Evolutionary conservation across 2,329 filamentous ascomycete genomes (phyloP), one percentile per base, ranked within the genome.

Genomic region (Endothia cerciana): DNA sequence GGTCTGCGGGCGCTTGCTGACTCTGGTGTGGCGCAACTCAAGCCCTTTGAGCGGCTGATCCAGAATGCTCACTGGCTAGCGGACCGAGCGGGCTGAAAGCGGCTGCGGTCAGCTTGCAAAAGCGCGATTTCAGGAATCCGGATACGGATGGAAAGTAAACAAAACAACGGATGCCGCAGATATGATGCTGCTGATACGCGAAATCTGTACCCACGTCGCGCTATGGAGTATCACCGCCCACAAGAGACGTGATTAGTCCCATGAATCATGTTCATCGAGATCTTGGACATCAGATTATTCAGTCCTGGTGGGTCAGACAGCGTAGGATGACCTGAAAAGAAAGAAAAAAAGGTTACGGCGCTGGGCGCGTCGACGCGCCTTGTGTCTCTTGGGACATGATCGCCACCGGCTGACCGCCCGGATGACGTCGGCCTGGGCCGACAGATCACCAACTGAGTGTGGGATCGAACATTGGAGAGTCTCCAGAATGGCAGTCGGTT

Each of bases 321-420:
- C 25, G 38, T 36, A 62, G 17, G 7, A 64, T 65, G 58, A 65
- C 33, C 43, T 61, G 33, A 55, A 65, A 47, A 28, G 22, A n/a
- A 45, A 10, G 4, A 43, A 19, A 28, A 36, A n/a, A 8, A 25
- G n/a, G n/a, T 5, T 40, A 19, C n/a, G 49, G 22, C 33, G 36
- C 22, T 36, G n/a, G 57, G 65, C 66, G 63, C 63, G 66, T 68
- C 66, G 60, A 55, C 66, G 66, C 66, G 66, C 47, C 53, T 38
- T 51, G 33, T 55, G 45, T 22, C 36, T 49, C 64, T 59, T 30
- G 25, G 51, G 17, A 53, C 59, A 36, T 58, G 66, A 68, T 68
- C 63, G 43, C 60, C 65, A 47, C 60, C 17, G 61, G 40, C 40
- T 63, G 61, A 63, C 43, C 61, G 43, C 47, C 30, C 33, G 57